Percentiles rank a stretch among this genome's conserved stretches.
phyloP scores from a whole-genome alignment of 257 asterid genomes.

The Fraxinus cuspidata region DNA sequence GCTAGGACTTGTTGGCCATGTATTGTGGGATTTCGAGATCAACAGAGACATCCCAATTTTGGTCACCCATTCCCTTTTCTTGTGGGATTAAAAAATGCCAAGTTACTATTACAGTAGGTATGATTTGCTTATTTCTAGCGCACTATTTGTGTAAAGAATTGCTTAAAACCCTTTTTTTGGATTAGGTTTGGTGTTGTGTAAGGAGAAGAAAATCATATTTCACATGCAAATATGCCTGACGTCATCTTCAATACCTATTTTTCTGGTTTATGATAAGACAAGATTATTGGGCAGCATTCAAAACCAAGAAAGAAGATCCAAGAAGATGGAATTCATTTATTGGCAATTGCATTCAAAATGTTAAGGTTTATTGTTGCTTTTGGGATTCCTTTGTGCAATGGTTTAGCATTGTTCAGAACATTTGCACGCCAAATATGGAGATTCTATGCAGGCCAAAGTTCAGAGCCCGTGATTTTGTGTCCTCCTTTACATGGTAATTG shows the following conservation, averaged over 20 bases:
- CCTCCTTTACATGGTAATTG: neutral
- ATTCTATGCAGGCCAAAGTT: neutral
- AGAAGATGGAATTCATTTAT: neutral
- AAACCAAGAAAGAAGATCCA: neutral
- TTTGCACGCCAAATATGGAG: neutral
- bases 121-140: no score
- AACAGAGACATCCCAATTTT: no score
- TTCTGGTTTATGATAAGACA: no score
- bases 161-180: neutral
- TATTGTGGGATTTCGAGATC: no score
- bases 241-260: slow-evolving; percentile 1
- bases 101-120: no score
- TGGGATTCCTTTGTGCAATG: slow-evolving; percentile 15
- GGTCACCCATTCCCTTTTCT: no score
- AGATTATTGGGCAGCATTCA: neutral
- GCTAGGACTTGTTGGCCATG: no score
- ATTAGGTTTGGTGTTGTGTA: no score
- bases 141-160: neutral
- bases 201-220: neutral
- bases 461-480: slow-evolving; percentile 33
- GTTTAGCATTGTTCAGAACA: slow-evolving; percentile 5
- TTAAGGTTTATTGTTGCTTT: slow-evolving; percentile 2
- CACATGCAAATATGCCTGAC: neutral
- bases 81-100: no score
- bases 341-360: slow-evolving; percentile 2